These are phyloP conservation scores for Bidens hawaiensis DNA, from an alignment of 140 eudicot species.

Conservation along the genomic window DNA sequence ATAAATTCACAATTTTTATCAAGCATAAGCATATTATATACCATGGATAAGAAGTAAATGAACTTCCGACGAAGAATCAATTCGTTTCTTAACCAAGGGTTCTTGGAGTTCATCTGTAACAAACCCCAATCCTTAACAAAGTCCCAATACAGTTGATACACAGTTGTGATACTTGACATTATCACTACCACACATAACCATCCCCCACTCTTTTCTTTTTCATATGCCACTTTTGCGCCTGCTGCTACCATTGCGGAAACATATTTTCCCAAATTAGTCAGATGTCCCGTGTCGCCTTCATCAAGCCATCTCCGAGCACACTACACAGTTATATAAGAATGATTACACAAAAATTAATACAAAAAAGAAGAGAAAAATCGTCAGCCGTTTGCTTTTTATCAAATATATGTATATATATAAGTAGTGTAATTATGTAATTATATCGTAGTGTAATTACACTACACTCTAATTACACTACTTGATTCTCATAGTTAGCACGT, in stretches of 20 bases:
- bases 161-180: conserved; percentile 83
- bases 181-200: conserved; percentile 76
- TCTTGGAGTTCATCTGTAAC: conserved; percentile 84
- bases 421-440: too few relatives aligned
- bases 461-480: too few relatives aligned
- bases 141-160: conserved; percentile 96
- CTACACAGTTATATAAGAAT: too few relatives aligned
- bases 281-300: conserved; percentile 87
- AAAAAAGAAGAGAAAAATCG: not conserved
- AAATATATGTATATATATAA: not conserved
- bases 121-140: conserved; percentile 98
- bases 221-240: conserved; percentile 94
- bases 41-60: conserved; percentile 93
- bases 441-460: too few relatives aligned
- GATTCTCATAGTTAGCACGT: too few relatives aligned
- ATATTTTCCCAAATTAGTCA: conserved; percentile 80
- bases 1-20: not conserved
- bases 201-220: conserved; percentile 65
- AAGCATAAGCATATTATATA: conserved; percentile 23
- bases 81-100: conserved; percentile 97
- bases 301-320: conserved; percentile 98
- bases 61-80: conserved; percentile 66
- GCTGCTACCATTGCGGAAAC: conserved; percentile 99
- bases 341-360: not conserved
- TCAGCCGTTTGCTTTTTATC: not conserved